Evolutionary conservation across 495 filamentous ascomycete species (phyloP), one percentile per base, ranked within the genome.

Genomic region (Penicillium nucicola): DNA sequence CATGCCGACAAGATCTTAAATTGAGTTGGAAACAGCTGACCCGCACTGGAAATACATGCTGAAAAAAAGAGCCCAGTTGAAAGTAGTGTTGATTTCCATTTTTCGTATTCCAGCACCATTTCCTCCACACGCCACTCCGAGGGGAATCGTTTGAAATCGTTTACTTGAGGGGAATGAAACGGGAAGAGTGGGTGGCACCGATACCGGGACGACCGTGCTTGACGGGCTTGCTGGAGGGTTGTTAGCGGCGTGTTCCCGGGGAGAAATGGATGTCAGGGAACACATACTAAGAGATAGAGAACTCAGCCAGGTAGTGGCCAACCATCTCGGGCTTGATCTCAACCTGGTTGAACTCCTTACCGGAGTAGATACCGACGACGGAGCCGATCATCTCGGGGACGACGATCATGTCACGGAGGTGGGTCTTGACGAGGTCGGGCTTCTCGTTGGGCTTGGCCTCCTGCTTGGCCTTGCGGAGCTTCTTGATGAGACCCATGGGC

Each of bases 301-400:
- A 98, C 80, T 98, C 93, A 69, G 81, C 93, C 52, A 98, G 82
- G 84, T 98, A 98, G 82, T 96, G 91, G 69, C 93, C 93, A 77
- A 98, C 93, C 93, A 98, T 98, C 85, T 98, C 93, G 52, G 93
- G 93, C 84, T 95, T 96, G 79, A 98, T 93, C 76, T 98, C 93
- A 62, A 98, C 90, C 83, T 95, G 91, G 84, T 98, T 98, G 86
- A 97, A 98, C 79, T 97, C 95, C 85, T 98, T 98, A 72, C 93
- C 93, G 54, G 89, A 93, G 85, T 98, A 98, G 81, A 98, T 93
- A 72, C 92, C 93, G 67, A 98, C 86, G 64, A 98, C 93, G 72
- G 79, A 85, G 56, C 93, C 93, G 72, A 98, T 98, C 92, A 98
- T 96, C 84, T 98, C 93, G 58, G 77, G 93, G 64, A 98, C 93